Evolutionary conservation across 495 filamentous ascomycete genomes (phyloP), one percentile per base, ranked within the genome.

Genomic region (Friedmanniomyces endolithicus): DNA sequence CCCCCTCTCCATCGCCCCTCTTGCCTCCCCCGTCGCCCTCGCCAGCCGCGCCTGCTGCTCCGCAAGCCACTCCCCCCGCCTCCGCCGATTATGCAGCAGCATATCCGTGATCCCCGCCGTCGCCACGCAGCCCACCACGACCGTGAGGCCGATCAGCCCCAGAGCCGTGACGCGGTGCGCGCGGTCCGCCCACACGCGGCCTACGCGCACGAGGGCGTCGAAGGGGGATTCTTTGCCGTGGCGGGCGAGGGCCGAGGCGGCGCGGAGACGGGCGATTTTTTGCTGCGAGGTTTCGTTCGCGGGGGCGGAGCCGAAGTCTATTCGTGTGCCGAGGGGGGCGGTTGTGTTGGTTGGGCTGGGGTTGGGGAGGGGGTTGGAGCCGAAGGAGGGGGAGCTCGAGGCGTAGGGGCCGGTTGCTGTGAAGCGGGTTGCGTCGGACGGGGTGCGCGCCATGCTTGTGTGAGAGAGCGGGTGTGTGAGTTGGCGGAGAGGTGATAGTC

Each of bases 361-460:
- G 11, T 67, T 54, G 20, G 65, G 62, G 49, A 64, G 60, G 48
- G 58, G 49, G 14, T 68, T 54, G 20, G 65, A 63, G 49, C 64
- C 48, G 68, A 60, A 65, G 54, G 64, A 67, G 48, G 79, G 66
- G 64, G 87, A 86, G 60, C 85, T 82, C 69, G 76, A 78, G 59
- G 87, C 89, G 74, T 95, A 89, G 16, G 89, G 90, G 49, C 83
- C 86, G 39, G 87, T 94, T 29, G 90, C 79, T 48, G 90, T 97
- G 77, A 98, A 98, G 57, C 90, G 82, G 66, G 92, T 98, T 55
- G 92, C 88, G 72, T 96, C 92, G 60, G 81, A 82, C 66, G 88
- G 83, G 71, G 86, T 90, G 69, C 90, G 90, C 62, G 88, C 79
- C 80, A 89, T 87, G 59, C 53, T 60, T 17, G 12, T 4, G 12